A percentile compares a stretch with the other conserved stretches of the same genome.
Evolutionary conservation across 768 basidiomycete species (phyloP).

Genomic region (Amanita subjunquillea): DNA sequence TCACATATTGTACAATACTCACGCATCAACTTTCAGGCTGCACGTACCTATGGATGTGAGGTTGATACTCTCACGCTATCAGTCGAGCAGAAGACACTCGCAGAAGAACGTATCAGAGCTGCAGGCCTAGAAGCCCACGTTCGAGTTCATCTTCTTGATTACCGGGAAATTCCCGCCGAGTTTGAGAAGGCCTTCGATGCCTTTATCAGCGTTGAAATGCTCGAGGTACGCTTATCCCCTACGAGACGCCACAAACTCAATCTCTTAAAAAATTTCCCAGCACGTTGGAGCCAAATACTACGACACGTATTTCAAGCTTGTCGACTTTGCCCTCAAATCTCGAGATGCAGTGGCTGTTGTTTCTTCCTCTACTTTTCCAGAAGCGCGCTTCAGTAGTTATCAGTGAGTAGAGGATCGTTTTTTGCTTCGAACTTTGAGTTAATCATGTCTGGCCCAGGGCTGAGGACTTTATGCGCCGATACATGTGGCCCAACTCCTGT

Average conservation of each 20-base stretch:
- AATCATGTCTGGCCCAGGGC: slow-evolving; percentile 27
- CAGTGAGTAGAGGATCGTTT: slow-evolving; percentile 37
- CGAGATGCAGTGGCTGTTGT: slow-evolving; percentile 58
- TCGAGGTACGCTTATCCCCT: slow-evolving; percentile 38
- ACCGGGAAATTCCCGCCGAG: slow-evolving; percentile 74
- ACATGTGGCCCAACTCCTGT: slow-evolving; percentile 88
- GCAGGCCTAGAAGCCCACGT: slow-evolving; percentile 64
- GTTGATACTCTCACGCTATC: slow-evolving; percentile 89
- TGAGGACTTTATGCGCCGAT: slow-evolving; percentile 79
- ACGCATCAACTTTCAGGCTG: slow-evolving; percentile 35
- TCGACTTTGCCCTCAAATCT: slow-evolving; percentile 69
- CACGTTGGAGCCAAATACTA: slow-evolving; percentile 51
- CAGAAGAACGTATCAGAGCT: slow-evolving; percentile 70
- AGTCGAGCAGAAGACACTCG: slow-evolving; percentile 76
- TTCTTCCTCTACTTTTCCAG: slow-evolving; percentile 61
- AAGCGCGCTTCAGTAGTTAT: slow-evolving; percentile 56
- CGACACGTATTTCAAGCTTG: slow-evolving; percentile 62
- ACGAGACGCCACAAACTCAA: slow-evolving; percentile 27
- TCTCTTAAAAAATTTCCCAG: slow-evolving; percentile 15
- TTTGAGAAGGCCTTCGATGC: slow-evolving; percentile 78
- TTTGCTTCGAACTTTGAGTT: slow-evolving; percentile 1
- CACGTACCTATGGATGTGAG: slow-evolving; percentile 62
- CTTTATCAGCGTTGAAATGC: slow-evolving; percentile 73
- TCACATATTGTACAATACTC: neutral
- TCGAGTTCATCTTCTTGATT: slow-evolving; percentile 85